Evolutionary conservation across 1,139 yeast species (phyloP).

Genomic region (Yarrowia galli): DNA sequence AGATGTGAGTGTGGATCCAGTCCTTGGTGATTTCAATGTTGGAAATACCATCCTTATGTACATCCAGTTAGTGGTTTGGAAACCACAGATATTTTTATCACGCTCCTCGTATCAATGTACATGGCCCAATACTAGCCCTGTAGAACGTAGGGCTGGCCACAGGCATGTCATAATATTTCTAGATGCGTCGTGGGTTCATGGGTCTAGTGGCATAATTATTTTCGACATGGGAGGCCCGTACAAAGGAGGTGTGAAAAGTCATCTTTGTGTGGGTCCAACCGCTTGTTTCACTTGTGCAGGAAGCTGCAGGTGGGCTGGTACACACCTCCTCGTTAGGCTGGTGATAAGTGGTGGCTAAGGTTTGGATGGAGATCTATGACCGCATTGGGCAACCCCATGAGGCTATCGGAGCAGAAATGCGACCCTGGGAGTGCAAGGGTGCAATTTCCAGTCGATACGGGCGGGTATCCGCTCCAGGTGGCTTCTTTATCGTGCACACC

Average conservation of each 20-base stretch:
- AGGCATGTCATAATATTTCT: constrained; percentile 11
- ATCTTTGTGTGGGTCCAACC: neutral
- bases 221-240: neutral
- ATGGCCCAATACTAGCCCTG: no score
- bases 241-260: constrained; percentile 4
- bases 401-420: neutral
- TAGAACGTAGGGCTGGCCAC: constrained; percentile 8
- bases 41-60: neutral
- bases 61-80: neutral
- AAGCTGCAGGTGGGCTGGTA: constrained; percentile 21
- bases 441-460: neutral
- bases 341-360: neutral
- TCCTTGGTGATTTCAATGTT: neutral
- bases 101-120: neutral
- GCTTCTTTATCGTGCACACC: neutral
- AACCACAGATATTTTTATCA: neutral
- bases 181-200: neutral
- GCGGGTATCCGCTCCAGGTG: neutral
- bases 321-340: neutral
- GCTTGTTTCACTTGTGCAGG: neutral
- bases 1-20: neutral
- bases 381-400: neutral
- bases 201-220: constrained; percentile 8
- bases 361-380: neutral
- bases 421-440: neutral